Evolutionary conservation across 768 basidiomycete genomes (phyloP), one percentile per base, ranked within the genome.

Genomic region (Kwoniella botswanensis): DNA sequence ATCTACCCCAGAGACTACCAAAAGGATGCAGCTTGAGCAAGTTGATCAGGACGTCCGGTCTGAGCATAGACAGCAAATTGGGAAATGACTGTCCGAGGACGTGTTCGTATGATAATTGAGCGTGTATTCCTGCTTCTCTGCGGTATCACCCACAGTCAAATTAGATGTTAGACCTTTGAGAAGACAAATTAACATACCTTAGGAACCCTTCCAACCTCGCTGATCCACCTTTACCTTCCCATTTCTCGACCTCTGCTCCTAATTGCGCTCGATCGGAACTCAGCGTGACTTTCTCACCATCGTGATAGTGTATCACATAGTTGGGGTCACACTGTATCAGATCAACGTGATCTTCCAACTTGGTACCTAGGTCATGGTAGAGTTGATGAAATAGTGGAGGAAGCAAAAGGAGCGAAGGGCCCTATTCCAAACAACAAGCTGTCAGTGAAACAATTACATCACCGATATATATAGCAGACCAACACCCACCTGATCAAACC

Each of bases 321-420:
- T 86, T 86, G 10, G 85, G 85, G 41, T 85, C 77, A 72, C 85
- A 86, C 65, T 86, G 84, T 35, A 84, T 76, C 55, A 86, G 77
- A 50, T 84, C 77, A 62, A 85, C 75, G 43, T 84, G 82, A 41
- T 84, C 82, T 15, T 77, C 74, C 21, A 85, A 75, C 12, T 72
- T 73, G 5, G 83, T 83, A 0, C 80, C 84, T 26, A 86, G 79
- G 54, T 86, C 85, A 26, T 74, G 55, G 76, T 84, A 86, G 2
- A 85, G 81, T 57, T 84, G 76, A 43, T 82, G 75, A 73, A 86
- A 85, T 2, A 86, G 73, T 15, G 82, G 79, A 3, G 83, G 84
- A 15, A 85, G 77, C 56, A 85, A 82, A 29, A 85, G 76, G 2
- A 85, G 78, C 4, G 82, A 83, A 4, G 82, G 83, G 52, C 83